Evolutionary conservation across 2,329 filamentous ascomycete species (phyloP).

Genomic region (Colletotrichum musicola): DNA sequence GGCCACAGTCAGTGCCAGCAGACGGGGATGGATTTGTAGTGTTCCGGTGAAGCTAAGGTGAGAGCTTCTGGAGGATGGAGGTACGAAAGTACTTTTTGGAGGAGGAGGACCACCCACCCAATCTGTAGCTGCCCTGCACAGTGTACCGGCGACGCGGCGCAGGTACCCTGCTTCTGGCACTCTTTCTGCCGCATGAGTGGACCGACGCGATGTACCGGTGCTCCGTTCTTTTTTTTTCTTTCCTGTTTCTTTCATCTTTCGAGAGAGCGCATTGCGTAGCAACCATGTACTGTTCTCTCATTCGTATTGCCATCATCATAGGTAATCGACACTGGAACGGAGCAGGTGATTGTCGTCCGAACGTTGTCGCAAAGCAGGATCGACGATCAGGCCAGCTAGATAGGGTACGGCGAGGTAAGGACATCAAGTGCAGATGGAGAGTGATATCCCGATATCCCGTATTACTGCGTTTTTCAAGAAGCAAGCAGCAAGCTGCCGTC

Average conservation of each 20-base stretch:
- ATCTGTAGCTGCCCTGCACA: slow-evolving; percentile 9
- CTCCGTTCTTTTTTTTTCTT: not conserved
- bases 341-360: not conserved
- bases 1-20: slow-evolving; percentile 23
- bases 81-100: slow-evolving; percentile 19
- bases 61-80: not conserved
- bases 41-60: slow-evolving; percentile 39
- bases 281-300: too few relatives aligned
- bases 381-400: not conserved
- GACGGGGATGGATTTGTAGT: slow-evolving; percentile 24
- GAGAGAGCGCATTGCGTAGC: too few relatives aligned
- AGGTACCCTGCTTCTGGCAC: slow-evolving; percentile 17
- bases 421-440: slow-evolving; percentile 13
- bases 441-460: not conserved
- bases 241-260: not conserved
- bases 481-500: slow-evolving; percentile 1
- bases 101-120: not conserved
- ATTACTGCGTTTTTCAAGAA: not conserved
- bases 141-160: slow-evolving; percentile 33
- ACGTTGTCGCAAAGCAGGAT: slow-evolving; percentile 13
- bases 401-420: not conserved
- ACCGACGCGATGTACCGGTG: slow-evolving; percentile 20
- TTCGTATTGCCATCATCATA: too few relatives aligned
- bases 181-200: slow-evolving; percentile 27
- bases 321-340: too few relatives aligned